phyloP scores from a whole-genome alignment of 768 basidiomycete genomes.

The Kondoa subrosea region DNA sequence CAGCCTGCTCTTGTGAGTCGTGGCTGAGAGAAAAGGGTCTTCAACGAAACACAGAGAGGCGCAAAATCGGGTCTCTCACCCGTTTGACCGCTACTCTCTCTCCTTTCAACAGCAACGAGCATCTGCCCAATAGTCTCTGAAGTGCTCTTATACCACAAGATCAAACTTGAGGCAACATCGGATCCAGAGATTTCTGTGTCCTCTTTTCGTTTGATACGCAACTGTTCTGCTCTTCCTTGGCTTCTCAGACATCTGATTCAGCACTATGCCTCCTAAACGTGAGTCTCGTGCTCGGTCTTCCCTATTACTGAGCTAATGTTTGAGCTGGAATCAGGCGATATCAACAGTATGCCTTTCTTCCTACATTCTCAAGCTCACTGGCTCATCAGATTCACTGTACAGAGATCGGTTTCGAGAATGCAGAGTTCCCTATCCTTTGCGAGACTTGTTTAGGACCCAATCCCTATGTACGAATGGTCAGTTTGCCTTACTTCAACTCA shows the following conservation, averaged over 20 bases:
- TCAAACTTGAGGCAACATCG: too few species aligned
- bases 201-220: too few species aligned
- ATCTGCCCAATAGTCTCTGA: too few species aligned
- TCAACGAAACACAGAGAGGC: too few species aligned
- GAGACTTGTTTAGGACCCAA: slow-evolving; percentile 55
- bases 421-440: slow-evolving; percentile 59
- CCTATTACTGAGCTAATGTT: not conserved
- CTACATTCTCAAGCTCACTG: not conserved
- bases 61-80: too few species aligned
- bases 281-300: not conserved
- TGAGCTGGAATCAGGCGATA: slow-evolving; percentile 12
- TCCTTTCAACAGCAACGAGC: too few species aligned
- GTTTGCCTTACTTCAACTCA: too few species aligned
- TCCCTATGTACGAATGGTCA: slow-evolving; percentile 70
- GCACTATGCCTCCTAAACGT: not conserved
- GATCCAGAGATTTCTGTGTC: too few species aligned
- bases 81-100: too few species aligned
- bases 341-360: slow-evolving; percentile 19
- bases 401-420: slow-evolving; percentile 19
- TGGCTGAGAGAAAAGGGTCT: too few species aligned
- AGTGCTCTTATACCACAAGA: too few species aligned
- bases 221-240: too few species aligned
- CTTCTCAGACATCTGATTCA: not conserved
- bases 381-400: not conserved
- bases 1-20: not conserved